These are phyloP conservation scores for Clausena lansium DNA, from an alignment of 345 rosid species.

Conservation along the genomic window DNA sequence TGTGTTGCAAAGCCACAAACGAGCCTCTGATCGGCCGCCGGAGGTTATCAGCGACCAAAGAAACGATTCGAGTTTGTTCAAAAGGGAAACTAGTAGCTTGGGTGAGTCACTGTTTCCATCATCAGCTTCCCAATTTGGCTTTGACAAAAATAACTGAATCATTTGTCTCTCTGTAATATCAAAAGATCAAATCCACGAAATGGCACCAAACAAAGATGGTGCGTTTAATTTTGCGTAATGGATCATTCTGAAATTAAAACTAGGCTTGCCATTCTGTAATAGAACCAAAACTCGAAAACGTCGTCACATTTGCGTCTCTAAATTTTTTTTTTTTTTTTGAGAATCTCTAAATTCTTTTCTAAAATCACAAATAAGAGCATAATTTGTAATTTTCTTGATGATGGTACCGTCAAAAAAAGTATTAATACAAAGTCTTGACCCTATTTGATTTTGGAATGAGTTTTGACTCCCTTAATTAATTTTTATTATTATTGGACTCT, in stretches of 20 bases:
- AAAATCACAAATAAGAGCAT: too few species aligned
- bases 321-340: too few species aligned
- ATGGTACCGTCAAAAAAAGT: not conserved
- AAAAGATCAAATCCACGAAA: not conserved
- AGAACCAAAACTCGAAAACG: not conserved
- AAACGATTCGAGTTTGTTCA: slow-evolving; percentile 49
- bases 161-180: slow-evolving; percentile 10
- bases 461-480: too few species aligned
- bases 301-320: too few species aligned
- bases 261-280: not conserved
- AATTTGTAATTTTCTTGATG: too few species aligned
- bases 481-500: too few species aligned
- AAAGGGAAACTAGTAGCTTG: slow-evolving; percentile 38
- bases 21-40: slow-evolving; percentile 80
- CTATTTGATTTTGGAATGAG: too few species aligned
- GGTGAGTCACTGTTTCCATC: slow-evolving; percentile 26
- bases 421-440: too few species aligned
- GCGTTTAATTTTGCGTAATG: not conserved
- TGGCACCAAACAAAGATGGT: not conserved
- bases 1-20: slow-evolving; percentile 72
- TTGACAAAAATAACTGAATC: slow-evolving; percentile 53
- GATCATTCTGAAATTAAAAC: not conserved
- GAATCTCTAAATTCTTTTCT: too few species aligned
- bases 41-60: slow-evolving; percentile 53
- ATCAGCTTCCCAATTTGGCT: slow-evolving; percentile 33